phyloP scores from a whole-genome alignment of 305 asterid genomes.

The Nicotiana rustica region DNA sequence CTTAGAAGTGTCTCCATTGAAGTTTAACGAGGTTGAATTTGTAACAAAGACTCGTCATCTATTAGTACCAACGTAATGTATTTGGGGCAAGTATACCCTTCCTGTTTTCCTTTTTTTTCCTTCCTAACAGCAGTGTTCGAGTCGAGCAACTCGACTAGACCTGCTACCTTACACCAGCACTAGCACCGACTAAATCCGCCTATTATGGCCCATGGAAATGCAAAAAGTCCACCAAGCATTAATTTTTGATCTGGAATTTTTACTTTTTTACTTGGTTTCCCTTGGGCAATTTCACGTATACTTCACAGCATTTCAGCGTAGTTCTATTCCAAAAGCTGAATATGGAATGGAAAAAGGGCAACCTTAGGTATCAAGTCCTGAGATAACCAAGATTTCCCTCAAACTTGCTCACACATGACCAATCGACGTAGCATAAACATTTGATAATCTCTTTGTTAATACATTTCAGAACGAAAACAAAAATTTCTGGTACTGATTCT shows the following conservation, averaged over 20 bases:
- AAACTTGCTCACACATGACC: slow-evolving; percentile 5
- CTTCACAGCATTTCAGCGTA: not conserved
- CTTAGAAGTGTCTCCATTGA: not conserved
- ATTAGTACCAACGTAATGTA: not conserved
- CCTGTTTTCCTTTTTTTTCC: too few relatives aligned
- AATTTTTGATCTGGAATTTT: not conserved
- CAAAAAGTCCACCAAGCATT: not conserved
- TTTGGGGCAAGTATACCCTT: too few relatives aligned
- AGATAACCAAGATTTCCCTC: not conserved
- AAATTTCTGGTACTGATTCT: not conserved
- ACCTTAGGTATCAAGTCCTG: not conserved
- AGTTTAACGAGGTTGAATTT: not conserved
- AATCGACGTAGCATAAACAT: not conserved
- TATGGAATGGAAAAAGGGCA: not conserved
- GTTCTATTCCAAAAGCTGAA: not conserved
- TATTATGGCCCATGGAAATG: not conserved
- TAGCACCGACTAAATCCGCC: not conserved
- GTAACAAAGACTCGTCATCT: not conserved
- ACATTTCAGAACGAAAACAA: not conserved
- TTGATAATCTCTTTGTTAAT: not conserved
- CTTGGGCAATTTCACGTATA: not conserved
- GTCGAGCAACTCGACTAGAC: not conserved
- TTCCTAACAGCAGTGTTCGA: not conserved
- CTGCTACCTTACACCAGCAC: not conserved
- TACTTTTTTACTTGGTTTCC: not conserved